These are phyloP conservation scores for Crithidia expoeki DNA, from an alignment of 208 protist species.

Conservation along the genomic window DNA sequence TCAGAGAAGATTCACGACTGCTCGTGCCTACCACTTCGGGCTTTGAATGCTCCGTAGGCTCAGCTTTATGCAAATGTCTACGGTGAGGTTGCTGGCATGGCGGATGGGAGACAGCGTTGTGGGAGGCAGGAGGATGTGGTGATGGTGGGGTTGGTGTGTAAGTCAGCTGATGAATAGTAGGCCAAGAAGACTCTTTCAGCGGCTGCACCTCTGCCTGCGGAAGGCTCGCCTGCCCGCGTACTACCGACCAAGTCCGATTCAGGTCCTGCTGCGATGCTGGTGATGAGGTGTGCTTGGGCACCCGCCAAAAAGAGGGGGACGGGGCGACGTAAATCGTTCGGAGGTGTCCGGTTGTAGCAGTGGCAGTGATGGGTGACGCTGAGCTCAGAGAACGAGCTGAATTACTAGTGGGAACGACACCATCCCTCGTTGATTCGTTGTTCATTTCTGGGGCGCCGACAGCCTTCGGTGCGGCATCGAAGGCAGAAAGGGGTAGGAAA, in stretches of 20 bases:
- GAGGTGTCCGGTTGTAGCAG: not conserved
- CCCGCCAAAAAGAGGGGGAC: slow-evolving; percentile 20
- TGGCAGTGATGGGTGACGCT: too few relatives aligned
- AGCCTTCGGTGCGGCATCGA: too few relatives aligned
- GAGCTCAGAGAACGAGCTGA: too few relatives aligned
- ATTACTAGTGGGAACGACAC: too few relatives aligned
- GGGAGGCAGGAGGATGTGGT: not conserved
- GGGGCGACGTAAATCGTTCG: slow-evolving; percentile 21
- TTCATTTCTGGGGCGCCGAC: too few relatives aligned
- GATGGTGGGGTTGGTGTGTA: not conserved
- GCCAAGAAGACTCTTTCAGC: not conserved
- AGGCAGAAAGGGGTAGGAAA: too few relatives aligned
- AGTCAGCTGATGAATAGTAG: too few relatives aligned
- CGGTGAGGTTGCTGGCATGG: not conserved
- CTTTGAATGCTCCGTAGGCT: not conserved
- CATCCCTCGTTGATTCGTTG: too few relatives aligned
- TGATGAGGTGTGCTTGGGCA: slow-evolving; percentile 1
- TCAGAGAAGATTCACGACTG: slow-evolving; percentile 12
- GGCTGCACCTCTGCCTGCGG: not conserved
- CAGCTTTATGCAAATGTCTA: too few relatives aligned
- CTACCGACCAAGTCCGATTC: not conserved
- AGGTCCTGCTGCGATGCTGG: not conserved
- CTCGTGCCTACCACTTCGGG: slow-evolving; percentile 8
- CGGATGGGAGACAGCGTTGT: not conserved
- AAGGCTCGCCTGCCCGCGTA: slow-evolving; percentile 4